These are phyloP conservation scores for Sambucus nigra DNA, from an alignment of 129 eudicot species.

Conservation along the genomic window DNA sequence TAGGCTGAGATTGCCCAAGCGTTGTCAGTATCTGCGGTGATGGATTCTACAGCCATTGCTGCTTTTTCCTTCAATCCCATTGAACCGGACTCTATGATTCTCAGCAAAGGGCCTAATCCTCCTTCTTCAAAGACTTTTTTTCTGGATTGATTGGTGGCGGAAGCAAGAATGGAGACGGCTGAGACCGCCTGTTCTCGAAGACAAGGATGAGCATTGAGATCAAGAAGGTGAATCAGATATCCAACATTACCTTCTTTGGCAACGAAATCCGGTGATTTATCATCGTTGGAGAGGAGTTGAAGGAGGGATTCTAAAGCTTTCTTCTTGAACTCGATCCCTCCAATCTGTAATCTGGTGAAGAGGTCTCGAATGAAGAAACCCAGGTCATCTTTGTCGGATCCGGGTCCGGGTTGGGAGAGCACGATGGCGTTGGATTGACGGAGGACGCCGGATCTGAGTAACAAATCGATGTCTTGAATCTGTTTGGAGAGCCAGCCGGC, in stretches of 20 bases:
- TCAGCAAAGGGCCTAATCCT: conserved; percentile 62
- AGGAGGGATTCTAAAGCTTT: conserved; percentile 64
- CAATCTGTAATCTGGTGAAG: conserved; percentile 75
- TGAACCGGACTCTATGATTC: conserved; percentile 57
- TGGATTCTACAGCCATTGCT: conserved; percentile 58
- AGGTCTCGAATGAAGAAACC: conserved; percentile 51
- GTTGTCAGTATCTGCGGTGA: conserved; percentile 64
- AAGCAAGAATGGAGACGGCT: conserved; percentile 44
- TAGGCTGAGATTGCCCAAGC: conserved; percentile 86
- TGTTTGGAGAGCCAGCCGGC: conserved; percentile 63
- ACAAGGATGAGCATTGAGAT: conserved; percentile 28
- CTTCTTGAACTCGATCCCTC: conserved; percentile 58
- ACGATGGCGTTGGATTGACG: conserved; percentile 76
- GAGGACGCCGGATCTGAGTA: conserved; percentile 72
- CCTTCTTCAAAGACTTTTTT: conserved; percentile 69
- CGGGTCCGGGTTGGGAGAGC: conserved; percentile 47
- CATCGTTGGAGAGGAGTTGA: conserved; percentile 43
- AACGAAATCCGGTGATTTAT: conserved; percentile 34
- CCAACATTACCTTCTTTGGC: conserved; percentile 55
- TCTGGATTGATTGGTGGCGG: conserved; percentile 43
- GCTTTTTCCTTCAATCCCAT: conserved; percentile 54
- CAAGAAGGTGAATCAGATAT: conserved; percentile 51
- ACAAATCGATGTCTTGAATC: conserved; percentile 50
- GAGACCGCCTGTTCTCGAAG: conserved; percentile 52
- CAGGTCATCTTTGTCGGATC: conserved; percentile 51